Conservation (phyloP, 2,329 filamentous ascomycete species). For the Zarea fungicola region DNA sequence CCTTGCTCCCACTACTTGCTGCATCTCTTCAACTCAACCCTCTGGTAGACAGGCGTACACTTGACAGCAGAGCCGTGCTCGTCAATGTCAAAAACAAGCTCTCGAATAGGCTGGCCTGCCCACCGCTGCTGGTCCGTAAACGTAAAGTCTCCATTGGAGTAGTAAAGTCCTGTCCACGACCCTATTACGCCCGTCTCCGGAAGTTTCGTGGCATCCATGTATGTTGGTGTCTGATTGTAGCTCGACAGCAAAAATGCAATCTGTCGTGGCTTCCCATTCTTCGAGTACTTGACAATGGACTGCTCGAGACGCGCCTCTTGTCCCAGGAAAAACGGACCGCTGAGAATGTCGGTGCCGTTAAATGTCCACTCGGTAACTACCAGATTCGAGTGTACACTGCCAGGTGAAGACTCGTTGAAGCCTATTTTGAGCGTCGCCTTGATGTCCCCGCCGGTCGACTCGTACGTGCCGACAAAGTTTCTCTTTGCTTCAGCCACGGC, state of each 20-base stretch:
- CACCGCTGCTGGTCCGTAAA: not conserved
- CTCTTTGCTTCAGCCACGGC: constrained; percentile 12
- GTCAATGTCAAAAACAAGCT: constrained; percentile 6
- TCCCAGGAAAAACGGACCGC: not conserved
- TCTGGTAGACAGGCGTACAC: not conserved
- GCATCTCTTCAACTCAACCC: not conserved
- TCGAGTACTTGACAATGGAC: not conserved
- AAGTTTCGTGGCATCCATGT: not conserved
- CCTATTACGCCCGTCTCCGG: no score
- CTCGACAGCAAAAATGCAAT: constrained; percentile 3
- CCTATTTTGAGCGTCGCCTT: constrained; percentile 14
- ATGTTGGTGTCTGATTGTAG: constrained; percentile 1
- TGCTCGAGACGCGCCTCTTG: constrained; percentile 1
- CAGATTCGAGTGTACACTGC: constrained; percentile 10
- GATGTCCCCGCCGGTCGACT: constrained; percentile 4
- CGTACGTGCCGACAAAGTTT: constrained; percentile 15
- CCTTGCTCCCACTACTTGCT: not conserved
- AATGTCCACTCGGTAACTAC: constrained; percentile 13
- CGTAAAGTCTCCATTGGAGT: not conserved
- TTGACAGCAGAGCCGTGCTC: not conserved
- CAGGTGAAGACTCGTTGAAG: constrained; percentile 9
- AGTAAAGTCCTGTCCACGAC: not conserved
- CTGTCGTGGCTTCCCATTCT: not conserved
- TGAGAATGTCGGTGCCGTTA: constrained; percentile 16
- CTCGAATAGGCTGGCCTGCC: not conserved